Conservation (phyloP, 2,329 filamentous ascomycete species). For the Aspergillus amoenus region DNA sequence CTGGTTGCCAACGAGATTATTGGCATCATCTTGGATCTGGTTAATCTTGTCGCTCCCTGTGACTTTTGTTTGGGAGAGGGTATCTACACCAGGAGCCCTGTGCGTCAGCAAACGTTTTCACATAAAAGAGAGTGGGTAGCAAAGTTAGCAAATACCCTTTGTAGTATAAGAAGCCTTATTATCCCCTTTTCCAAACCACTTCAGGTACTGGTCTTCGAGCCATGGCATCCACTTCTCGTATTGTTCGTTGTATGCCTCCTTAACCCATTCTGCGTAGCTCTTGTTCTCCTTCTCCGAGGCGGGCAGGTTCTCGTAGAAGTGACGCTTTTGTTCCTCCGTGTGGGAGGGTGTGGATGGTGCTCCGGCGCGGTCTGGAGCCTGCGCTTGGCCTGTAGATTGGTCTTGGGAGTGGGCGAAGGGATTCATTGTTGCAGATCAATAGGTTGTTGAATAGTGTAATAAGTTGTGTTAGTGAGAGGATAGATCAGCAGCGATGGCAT, state of each 20-base stretch:
- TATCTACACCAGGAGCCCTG: slow-evolving; percentile 35
- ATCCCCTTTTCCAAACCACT: slow-evolving; percentile 55
- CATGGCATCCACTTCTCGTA: slow-evolving; percentile 59
- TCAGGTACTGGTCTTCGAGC: slow-evolving; percentile 57
- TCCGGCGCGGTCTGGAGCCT: not conserved
- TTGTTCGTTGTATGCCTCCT: slow-evolving; percentile 51
- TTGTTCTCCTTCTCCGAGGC: slow-evolving; percentile 21
- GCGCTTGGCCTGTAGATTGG: not conserved
- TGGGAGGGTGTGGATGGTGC: slow-evolving; percentile 6
- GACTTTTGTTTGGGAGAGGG: slow-evolving; percentile 53
- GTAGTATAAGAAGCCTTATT: slow-evolving; percentile 57
- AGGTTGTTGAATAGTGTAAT: not conserved
- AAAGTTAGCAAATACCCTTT: slow-evolving; percentile 42
- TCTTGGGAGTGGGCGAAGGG: not conserved
- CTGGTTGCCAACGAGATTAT: slow-evolving; percentile 51
- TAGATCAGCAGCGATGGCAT: too few species aligned
- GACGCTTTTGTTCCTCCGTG: slow-evolving; percentile 22
- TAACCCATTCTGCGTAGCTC: slow-evolving; percentile 40
- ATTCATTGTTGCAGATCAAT: not conserved
- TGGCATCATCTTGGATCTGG: slow-evolving; percentile 52
- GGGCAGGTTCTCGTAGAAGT: slow-evolving; percentile 20
- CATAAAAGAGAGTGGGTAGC: not conserved
- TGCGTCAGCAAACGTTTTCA: not conserved
- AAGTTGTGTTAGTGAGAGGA: too few species aligned
- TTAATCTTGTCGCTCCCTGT: slow-evolving; percentile 53